phyloP scores from a whole-genome alignment of 352 stramenopile genomes.

The Globisporangium polare region DNA sequence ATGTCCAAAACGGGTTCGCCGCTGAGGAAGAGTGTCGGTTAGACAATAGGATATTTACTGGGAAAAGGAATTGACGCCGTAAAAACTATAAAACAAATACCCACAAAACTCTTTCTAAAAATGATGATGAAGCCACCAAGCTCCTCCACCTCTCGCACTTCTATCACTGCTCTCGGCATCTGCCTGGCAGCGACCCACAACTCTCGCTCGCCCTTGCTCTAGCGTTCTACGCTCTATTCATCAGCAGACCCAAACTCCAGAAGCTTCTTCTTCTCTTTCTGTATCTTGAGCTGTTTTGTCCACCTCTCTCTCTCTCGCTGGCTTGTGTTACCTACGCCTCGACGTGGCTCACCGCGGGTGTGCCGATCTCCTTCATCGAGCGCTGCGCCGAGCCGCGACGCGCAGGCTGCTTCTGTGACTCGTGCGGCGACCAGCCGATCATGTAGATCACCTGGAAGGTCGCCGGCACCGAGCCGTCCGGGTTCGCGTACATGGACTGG shows the following conservation, averaged over 20 bases:
- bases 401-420: slow-evolving; percentile 92
- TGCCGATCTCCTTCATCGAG: slow-evolving; percentile 73
- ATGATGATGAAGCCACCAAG: too few relatives aligned
- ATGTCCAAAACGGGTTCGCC: too few relatives aligned
- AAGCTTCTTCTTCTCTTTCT: not conserved
- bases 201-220: too few relatives aligned
- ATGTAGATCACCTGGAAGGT: slow-evolving; percentile 98
- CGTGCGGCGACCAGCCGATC: slow-evolving; percentile 97
- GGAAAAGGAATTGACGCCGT: too few relatives aligned
- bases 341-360: slow-evolving; percentile 18
- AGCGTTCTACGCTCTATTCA: too few relatives aligned
- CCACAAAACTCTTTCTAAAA: too few relatives aligned
- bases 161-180: too few relatives aligned
- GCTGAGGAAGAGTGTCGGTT: not conserved
- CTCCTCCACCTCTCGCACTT: too few relatives aligned
- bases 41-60: too few relatives aligned
- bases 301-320: not conserved
- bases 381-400: slow-evolving; percentile 70
- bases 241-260: not conserved
- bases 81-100: too few relatives aligned
- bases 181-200: too few relatives aligned
- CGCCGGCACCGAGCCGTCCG: slow-evolving; percentile 88
- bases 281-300: not conserved
- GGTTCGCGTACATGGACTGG: slow-evolving; percentile 89
- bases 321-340: not conserved